Conservation (phyloP, 768 basidiomycete species). For the Trametes coccinea region DNA sequence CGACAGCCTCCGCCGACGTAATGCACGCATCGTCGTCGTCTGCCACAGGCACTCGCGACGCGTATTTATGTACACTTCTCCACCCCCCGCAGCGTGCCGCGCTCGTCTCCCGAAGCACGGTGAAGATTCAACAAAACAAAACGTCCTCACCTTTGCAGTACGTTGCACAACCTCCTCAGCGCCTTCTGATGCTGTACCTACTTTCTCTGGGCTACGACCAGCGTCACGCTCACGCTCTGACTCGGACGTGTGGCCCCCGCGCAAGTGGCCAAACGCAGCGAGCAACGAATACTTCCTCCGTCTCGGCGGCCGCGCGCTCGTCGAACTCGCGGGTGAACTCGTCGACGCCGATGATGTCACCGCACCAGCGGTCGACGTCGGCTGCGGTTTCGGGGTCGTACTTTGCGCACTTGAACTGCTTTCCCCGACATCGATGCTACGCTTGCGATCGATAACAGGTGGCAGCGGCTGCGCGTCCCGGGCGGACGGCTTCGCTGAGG, state of each 20-base stretch:
- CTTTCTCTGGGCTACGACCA: background rate
- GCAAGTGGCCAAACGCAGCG: slow-evolving; percentile 26
- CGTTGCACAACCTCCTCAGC: background rate
- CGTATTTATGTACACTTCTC: background rate
- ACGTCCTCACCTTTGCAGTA: slow-evolving; percentile 11
- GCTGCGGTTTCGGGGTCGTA: background rate
- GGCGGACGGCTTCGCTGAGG: too few relatives aligned
- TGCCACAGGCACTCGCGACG: background rate
- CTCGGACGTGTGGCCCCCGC: background rate
- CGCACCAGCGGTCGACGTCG: background rate
- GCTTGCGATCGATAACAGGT: background rate
- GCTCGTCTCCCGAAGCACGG: background rate
- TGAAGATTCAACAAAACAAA: background rate
- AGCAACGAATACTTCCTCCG: slow-evolving; percentile 30
- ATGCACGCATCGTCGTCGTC: background rate
- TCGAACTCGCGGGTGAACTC: background rate
- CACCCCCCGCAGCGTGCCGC: background rate
- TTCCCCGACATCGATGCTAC: background rate
- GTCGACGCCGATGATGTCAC: slow-evolving; percentile 1
- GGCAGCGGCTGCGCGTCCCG: background rate
- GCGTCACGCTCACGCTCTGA: slow-evolving; percentile 6
- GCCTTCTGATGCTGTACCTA: background rate
- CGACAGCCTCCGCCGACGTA: slow-evolving; percentile 1
- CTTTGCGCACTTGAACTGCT: too few relatives aligned
- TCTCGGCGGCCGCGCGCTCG: slow-evolving; percentile 7